Percentiles rank a stretch among this genome's conserved stretches.
Conservation (phyloP, 371 early-diverging fungal species). For the Mucor velutinosus region DNA sequence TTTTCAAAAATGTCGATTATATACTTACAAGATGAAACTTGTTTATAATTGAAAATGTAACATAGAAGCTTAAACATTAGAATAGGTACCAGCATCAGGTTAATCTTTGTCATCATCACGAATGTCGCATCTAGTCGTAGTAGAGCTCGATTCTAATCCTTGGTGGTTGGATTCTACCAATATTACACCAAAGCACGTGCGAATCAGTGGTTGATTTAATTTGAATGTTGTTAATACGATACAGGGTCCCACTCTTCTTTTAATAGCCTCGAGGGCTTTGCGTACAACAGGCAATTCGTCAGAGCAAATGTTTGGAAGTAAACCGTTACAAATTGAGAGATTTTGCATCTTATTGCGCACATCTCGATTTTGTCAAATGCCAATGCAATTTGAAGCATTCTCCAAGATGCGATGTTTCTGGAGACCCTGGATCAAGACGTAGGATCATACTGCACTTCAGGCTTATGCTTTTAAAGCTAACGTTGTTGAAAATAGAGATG, state of each 20-base stretch:
- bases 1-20: neutral
- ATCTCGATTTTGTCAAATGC: no score
- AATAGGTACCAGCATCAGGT: neutral
- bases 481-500: no score
- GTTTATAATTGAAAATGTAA: neutral
- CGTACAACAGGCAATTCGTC: no score
- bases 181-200: constrained; percentile 4
- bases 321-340: no score
- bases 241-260: neutral
- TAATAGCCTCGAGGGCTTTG: no score
- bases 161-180: neutral
- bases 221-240: neutral
- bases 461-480: no score
- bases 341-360: no score
- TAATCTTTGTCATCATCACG: neutral
- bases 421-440: no score
- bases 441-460: no score
- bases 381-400: no score
- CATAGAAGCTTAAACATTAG: neutral
- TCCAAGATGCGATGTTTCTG: no score
- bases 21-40: neutral
- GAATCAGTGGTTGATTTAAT: neutral
- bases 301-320: no score
- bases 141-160: neutral
- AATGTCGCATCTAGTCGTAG: neutral